Percentiles rank a stretch among this genome's conserved stretches.
Evolutionary conservation across 257 asterid species (phyloP).

Genomic region (Prunella vulgaris): DNA sequence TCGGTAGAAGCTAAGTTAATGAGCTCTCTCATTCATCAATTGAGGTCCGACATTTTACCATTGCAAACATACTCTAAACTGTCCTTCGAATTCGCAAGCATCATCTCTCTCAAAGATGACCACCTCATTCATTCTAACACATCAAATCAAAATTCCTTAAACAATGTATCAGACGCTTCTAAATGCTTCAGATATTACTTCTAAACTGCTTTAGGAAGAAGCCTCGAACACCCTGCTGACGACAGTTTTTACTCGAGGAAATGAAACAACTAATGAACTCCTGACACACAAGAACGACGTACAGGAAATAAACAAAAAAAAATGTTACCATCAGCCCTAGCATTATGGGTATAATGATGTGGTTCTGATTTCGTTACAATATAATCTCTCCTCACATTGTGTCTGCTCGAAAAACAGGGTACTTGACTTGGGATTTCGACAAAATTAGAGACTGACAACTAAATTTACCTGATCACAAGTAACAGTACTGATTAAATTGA

Average conservation of each 20-base stretch:
- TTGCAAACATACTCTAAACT: too few relatives aligned
- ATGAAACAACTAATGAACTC: not conserved
- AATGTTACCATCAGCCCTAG: not conserved
- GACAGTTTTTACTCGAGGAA: not conserved
- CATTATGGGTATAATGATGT: not conserved
- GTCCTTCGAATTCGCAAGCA: too few relatives aligned
- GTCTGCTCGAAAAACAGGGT: not conserved
- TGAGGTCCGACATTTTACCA: too few relatives aligned
- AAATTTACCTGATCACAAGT: constrained; percentile 8
- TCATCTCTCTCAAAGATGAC: too few relatives aligned
- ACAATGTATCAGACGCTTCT: too few relatives aligned
- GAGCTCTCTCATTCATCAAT: too few relatives aligned
- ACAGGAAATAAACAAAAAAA: not conserved
- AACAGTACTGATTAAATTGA: not conserved
- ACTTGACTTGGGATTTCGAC: not conserved
- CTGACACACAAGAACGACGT: not conserved
- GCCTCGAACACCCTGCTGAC: not conserved
- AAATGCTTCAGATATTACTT: too few relatives aligned
- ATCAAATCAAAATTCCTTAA: too few relatives aligned
- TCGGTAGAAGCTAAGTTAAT: too few relatives aligned
- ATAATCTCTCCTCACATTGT: not conserved
- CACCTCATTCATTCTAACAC: too few relatives aligned
- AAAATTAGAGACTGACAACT: not conserved
- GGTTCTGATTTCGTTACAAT: not conserved
- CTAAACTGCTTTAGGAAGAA: too few relatives aligned